Percentiles rank a stretch among this genome's conserved stretches.
Conservation (phyloP, 306 rosid genomes). For the Aeschynomene evenia region DNA sequence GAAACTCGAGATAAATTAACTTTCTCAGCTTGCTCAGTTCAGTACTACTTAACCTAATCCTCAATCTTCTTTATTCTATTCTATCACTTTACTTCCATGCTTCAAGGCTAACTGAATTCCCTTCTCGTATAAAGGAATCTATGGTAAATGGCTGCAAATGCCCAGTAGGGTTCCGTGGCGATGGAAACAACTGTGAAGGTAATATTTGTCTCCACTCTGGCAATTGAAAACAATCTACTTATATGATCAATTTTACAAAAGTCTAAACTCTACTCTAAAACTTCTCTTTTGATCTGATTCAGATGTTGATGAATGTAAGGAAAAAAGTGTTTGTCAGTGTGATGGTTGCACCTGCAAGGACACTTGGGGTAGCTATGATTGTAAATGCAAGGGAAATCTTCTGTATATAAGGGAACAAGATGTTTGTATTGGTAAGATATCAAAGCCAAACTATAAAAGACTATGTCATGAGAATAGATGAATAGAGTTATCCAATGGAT, state of each 20-base stretch:
- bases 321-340: slow-evolving; percentile 49
- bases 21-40: slow-evolving; percentile 93
- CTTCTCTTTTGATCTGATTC: slow-evolving; percentile 28
- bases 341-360: slow-evolving; percentile 48
- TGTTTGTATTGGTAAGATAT: slow-evolving; percentile 46
- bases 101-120: slow-evolving; percentile 34
- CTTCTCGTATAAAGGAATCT: slow-evolving; percentile 49
- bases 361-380: slow-evolving; percentile 56
- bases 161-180: slow-evolving; percentile 70
- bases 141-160: slow-evolving; percentile 64
- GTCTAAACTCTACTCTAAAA: not conserved
- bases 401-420: slow-evolving; percentile 50
- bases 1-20: slow-evolving; percentile 45
- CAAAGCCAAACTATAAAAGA: not conserved
- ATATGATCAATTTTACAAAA: not conserved
- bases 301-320: slow-evolving; percentile 54
- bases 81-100: slow-evolving; percentile 1
- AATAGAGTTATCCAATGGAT: not conserved
- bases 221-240: not conserved
- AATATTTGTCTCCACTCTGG: slow-evolving; percentile 16
- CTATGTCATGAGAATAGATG: not conserved
- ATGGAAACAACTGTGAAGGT: slow-evolving; percentile 80
- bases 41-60: slow-evolving; percentile 47
- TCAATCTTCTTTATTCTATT: slow-evolving; percentile 1
- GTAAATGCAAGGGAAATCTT: slow-evolving; percentile 55